A percentile compares a stretch with the other conserved stretches of the same genome.
Conservation (phyloP, 2,329 filamentous ascomycete genomes). For the Fusarium verticillioides region DNA sequence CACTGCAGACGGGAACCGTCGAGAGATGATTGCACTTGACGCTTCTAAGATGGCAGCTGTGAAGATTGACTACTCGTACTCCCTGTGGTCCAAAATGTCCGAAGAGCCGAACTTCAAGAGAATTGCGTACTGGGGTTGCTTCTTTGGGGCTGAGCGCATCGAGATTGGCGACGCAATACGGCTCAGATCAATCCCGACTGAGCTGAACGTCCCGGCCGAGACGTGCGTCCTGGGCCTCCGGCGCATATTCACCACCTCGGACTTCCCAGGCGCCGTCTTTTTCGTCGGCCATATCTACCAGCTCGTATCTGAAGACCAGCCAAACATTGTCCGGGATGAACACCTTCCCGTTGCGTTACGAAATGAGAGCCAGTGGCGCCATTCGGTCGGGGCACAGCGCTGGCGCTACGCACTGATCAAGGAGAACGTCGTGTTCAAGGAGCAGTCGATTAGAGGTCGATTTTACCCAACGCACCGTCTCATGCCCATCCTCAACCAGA, state of each 20-base stretch:
- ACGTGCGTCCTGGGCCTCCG: conserved; percentile 53
- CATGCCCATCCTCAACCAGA: conserved; percentile 60
- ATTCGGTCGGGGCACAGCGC: conserved; percentile 46
- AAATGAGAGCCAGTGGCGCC: conserved; percentile 55
- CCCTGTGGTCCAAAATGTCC: conserved; percentile 56
- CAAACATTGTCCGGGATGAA: conserved; percentile 49
- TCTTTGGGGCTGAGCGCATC: conserved; percentile 63
- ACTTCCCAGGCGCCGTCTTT: conserved; percentile 51
- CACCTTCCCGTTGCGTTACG: conserved; percentile 55
- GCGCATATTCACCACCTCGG: conserved; percentile 53
- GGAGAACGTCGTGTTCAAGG: conserved; percentile 60
- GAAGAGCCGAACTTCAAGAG: conserved; percentile 49
- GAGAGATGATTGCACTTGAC: conserved; percentile 58
- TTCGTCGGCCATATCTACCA: conserved; percentile 56
- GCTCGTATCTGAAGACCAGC: conserved; percentile 46
- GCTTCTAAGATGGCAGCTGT: conserved; percentile 63
- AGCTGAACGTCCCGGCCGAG: conserved; percentile 49
- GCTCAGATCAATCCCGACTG: conserved; percentile 54
- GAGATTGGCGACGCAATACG: conserved; percentile 61
- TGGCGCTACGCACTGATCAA: conserved; percentile 55
- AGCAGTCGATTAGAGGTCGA: conserved; percentile 62
- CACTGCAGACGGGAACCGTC: conserved; percentile 50
- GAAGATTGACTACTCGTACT: conserved; percentile 61
- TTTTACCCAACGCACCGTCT: conserved; percentile 68
- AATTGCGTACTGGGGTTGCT: conserved; percentile 58